phyloP scores from a whole-genome alignment of 2,329 filamentous ascomycete genomes.

The Pseudopithomyces maydicus region DNA sequence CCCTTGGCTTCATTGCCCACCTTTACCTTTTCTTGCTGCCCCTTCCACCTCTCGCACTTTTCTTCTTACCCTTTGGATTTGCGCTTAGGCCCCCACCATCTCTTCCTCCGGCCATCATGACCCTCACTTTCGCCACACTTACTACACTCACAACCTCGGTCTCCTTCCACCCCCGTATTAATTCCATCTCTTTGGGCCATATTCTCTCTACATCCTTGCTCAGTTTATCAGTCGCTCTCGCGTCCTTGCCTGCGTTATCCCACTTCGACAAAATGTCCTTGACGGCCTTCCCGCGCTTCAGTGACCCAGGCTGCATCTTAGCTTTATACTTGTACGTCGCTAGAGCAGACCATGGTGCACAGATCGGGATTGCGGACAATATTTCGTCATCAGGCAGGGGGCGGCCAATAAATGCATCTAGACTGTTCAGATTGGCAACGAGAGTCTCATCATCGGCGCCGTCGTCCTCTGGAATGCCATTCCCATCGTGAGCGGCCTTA shows the following conservation, averaged over 20 bases:
- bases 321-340: slow-evolving; percentile 87
- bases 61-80: slow-evolving; percentile 28
- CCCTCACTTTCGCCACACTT: slow-evolving; percentile 77
- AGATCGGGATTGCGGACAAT: slow-evolving; percentile 66
- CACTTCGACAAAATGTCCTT: slow-evolving; percentile 87
- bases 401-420: slow-evolving; percentile 77
- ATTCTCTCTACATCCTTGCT: slow-evolving; percentile 70
- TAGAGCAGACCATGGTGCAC: slow-evolving; percentile 67
- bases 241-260: slow-evolving; percentile 66
- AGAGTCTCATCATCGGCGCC: slow-evolving; percentile 64
- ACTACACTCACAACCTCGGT: slow-evolving; percentile 81
- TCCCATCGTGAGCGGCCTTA: slow-evolving; percentile 45
- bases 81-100: slow-evolving; percentile 32
- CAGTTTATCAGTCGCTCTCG: slow-evolving; percentile 50
- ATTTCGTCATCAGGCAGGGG: slow-evolving; percentile 84
- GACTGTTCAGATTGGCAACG: slow-evolving; percentile 42
- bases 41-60: slow-evolving; percentile 34
- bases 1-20: not conserved
- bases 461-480: slow-evolving; percentile 47
- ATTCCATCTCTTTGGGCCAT: slow-evolving; percentile 84
- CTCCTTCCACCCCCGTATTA: slow-evolving; percentile 79
- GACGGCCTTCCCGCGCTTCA: slow-evolving; percentile 94
- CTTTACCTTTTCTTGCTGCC: slow-evolving; percentile 36
- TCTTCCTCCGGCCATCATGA: slow-evolving; percentile 66
- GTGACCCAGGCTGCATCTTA: slow-evolving; percentile 86